Conservation (phyloP, 164 flowering plant genomes). For the Pachysandra terminalis region DNA sequence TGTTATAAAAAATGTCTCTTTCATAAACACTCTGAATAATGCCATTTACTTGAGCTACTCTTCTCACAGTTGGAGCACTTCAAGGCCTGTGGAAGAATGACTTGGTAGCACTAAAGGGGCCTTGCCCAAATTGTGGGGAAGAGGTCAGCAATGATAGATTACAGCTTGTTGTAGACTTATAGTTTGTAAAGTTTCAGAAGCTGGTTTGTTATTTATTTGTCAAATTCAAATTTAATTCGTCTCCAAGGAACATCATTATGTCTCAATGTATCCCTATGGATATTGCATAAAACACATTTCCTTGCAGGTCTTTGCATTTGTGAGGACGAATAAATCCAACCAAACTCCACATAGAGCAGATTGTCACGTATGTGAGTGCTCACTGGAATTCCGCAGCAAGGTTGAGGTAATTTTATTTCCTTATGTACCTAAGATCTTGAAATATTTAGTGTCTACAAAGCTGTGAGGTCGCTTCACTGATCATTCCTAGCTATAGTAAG, state of each 20-base stretch:
- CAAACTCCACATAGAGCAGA: slow-evolving; percentile 67
- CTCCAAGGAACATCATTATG: too few species aligned
- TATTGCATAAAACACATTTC: neutral
- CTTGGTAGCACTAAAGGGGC: slow-evolving; percentile 85
- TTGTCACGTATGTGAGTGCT: slow-evolving; percentile 85
- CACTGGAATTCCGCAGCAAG: slow-evolving; percentile 74
- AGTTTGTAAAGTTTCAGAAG: neutral
- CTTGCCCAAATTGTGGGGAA: slow-evolving; percentile 96
- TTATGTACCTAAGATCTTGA: neutral
- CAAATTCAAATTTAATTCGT: neutral
- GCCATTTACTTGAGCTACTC: neutral
- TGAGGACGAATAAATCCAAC: slow-evolving; percentile 47
- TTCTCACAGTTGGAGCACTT: slow-evolving; percentile 65
- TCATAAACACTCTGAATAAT: neutral
- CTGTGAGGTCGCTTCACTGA: too few species aligned
- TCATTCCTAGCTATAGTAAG: too few species aligned
- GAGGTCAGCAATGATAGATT: slow-evolving; percentile 47
- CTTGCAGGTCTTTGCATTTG: slow-evolving; percentile 93
- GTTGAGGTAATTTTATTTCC: slow-evolving; percentile 57
- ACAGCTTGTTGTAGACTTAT: neutral
- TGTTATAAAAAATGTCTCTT: neutral
- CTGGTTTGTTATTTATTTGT: slow-evolving; percentile 4
- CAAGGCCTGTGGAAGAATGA: slow-evolving; percentile 83
- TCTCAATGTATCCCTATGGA: too few species aligned
- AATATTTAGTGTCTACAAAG: too few species aligned